Evolutionary conservation across 2,329 filamentous ascomycete genomes (phyloP).

Genomic region (Calonectria pseudoreteaudii): DNA sequence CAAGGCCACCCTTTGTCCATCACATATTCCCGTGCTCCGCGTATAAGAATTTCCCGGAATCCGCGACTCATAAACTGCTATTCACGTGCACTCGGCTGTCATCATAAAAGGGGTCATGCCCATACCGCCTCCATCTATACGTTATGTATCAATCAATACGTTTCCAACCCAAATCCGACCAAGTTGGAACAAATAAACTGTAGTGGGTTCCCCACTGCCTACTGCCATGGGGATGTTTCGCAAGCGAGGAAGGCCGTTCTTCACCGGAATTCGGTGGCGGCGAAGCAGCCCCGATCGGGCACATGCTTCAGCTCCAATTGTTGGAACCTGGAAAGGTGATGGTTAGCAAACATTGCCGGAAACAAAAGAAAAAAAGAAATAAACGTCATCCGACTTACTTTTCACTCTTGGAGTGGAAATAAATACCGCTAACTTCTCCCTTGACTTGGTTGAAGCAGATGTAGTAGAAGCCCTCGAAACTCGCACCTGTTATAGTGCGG

Average conservation of each 20-base stretch:
- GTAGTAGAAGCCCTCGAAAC: conserved; percentile 99
- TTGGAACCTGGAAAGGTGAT: conserved; percentile 75
- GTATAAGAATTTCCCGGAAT: conserved; percentile 30
- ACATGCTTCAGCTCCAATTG: conserved; percentile 93
- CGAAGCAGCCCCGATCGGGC: conserved; percentile 83
- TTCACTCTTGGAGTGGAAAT: conserved; percentile 98
- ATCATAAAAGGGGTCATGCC: conserved; percentile 35
- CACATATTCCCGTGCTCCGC: conserved; percentile 39
- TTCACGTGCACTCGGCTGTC: conserved; percentile 29
- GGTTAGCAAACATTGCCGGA: conserved; percentile 4
- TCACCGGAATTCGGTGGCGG: conserved; percentile 83
- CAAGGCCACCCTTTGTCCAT: conserved; percentile 35
- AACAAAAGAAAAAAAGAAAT: neutral
- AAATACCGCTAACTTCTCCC: conserved; percentile 91
- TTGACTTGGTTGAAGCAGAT: conserved; percentile 97
- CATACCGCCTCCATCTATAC: conserved; percentile 40
- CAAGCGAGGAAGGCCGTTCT: neutral
- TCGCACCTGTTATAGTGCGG: conserved; percentile 90
- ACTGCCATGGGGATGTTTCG: neutral
- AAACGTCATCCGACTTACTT: conserved; percentile 72
- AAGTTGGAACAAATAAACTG: conserved; percentile 24
- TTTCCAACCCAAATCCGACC: conserved; percentile 22
- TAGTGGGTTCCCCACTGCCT: conserved; percentile 16
- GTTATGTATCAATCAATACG: conserved; percentile 27
- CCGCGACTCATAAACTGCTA: conserved; percentile 29